Base-by-base conservation (phyloP, 441 rosid genomes). In the Brassica hybrid region DNA sequence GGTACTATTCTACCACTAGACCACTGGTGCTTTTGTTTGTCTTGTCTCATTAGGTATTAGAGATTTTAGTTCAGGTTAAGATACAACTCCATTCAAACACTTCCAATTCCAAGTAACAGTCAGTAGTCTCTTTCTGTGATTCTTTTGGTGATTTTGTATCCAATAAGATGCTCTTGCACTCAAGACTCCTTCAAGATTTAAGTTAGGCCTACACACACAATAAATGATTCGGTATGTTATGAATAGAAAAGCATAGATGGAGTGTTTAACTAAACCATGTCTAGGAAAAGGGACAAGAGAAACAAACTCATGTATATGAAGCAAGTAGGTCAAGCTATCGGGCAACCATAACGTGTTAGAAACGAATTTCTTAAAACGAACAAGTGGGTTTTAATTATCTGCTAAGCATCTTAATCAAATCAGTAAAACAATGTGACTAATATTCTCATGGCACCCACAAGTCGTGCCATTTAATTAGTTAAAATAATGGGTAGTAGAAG, bases 1-100 rank as follows among this genome's bases (percentile, higher is more conserved):
- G 90, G 94, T 91, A 93, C 91, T 93, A 91, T 90, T 90, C 94
- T 90, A 88, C 97, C 91, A 87, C 97, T 88, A 88, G 97, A 90
- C 97, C 95, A 91, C 92, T 86, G 91, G 94, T 92, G 80, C 77
- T 10, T 64, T 14, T 23, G 4, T 11, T 34, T 19, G 1, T 21
- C 7, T 5, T 11, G 14, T 43, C 14, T 10, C 60, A 41, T 11
- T 43, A 12, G 14, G 14, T 11, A 3, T 41, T 2, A 0, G 0
- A 41, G 13, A 2, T 10, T 41, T 48, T 48, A 27, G 32, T 5
- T 27, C 32, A 27, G 32, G 23, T 0, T 21, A 21, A 0, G 23
- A 21, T 21, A 21, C 0, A 21, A 27, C 32, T 27, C 25, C 67
- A 4, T 17, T 36, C 14, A 17, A 14, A 4, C 52, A 64, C 67